Conservation (phyloP, 306 rosid species). For the Medicago truncatula region DNA sequence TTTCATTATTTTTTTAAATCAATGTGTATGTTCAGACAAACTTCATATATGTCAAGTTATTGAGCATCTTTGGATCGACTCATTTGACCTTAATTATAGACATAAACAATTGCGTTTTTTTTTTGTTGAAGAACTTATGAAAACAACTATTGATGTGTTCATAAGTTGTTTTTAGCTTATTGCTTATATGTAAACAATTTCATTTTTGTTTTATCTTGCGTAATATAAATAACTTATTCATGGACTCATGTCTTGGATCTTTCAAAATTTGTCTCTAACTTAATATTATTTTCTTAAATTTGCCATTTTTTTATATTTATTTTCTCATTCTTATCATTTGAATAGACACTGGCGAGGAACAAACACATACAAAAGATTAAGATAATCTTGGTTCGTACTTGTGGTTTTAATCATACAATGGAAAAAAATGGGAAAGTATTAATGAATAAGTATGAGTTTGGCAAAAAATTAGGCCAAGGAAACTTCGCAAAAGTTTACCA, state of each 20-base stretch:
- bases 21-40: not conserved
- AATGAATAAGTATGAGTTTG: conserved; percentile 54
- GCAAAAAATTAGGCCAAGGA: conserved; percentile 52
- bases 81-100: not conserved
- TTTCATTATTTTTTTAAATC: too few species aligned
- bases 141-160: too few species aligned
- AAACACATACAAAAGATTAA: not conserved
- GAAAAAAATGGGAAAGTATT: conserved; percentile 44
- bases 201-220: too few species aligned
- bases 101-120: too few species aligned
- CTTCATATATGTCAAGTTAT: not conserved
- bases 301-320: not conserved
- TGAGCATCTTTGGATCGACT: not conserved
- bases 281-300: not conserved
- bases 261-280: conserved; percentile 4
- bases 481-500: conserved; percentile 54
- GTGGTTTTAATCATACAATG: conserved; percentile 26
- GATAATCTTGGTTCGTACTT: not conserved
- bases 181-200: too few species aligned
- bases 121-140: too few species aligned
- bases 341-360: too few species aligned
- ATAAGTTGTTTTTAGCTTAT: too few species aligned
- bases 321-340: too few species aligned
- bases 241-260: too few species aligned
- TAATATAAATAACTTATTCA: too few species aligned